Evolutionary conservation across 2,329 filamentous ascomycete genomes (phyloP), one percentile per base, ranked within the genome.

Genomic region (Ophiosphaerella korrae): DNA sequence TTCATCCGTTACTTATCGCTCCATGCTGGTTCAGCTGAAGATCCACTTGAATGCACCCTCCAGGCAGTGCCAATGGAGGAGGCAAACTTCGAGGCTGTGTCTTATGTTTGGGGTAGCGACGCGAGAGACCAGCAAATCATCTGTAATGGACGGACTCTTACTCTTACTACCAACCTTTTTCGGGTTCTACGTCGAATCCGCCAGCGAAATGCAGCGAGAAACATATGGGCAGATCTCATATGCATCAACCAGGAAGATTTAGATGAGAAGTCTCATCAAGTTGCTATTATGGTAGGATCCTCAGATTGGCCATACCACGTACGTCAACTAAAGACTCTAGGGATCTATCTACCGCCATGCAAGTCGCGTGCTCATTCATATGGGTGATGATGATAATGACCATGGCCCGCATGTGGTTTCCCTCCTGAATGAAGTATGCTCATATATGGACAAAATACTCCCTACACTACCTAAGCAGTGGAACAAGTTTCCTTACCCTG

Each of bases 201-300:
- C 11, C 39, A 43, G 21, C 36, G 42, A 18, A 24, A 50, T 29
- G 16, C 8, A 31, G 26, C 51, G 7, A 45, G 56, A 1, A 50
- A 24, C n/a, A 46, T 57, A 2, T 61, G 56, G 56, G 53, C 48
- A 3, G 58, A 61, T 18, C 48, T 54, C 5, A 57, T 59, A 7
- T 59, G 53, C 16, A 54, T 62, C 45, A 50, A 60, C 14, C 56
- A 61, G 41, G 53, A 52, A 5, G 38, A 53, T 37, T 7, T 52
- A 1, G n/a, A 49, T n/a, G 56, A 61, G 37, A 59, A 59, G 21
- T 38, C 49, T 1, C 38, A 55, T 5, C 58, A 59, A 40, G 58
- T 57, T 2, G 24, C 46, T 1, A 49, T 57, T 2, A 59, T 57
- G 58, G 26, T 29, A 29, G 11, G 6, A 11, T 8, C 11, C 11